Base-by-base conservation (phyloP, 2,329 filamentous ascomycete genomes). In the Rhynchosporium graminicola region DNA sequence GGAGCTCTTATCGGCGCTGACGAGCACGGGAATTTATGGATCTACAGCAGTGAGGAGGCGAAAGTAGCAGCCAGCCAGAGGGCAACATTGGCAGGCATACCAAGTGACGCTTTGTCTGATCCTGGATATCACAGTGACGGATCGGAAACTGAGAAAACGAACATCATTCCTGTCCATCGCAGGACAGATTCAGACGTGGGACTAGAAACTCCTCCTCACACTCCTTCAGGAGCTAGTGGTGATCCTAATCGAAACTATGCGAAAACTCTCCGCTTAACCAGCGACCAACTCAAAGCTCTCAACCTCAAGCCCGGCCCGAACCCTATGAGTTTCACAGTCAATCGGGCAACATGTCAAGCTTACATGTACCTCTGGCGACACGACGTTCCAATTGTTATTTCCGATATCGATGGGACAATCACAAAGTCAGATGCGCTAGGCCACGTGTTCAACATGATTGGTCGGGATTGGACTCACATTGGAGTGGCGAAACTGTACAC, bases 331-430 rank as follows among this genome's bases (percentile, higher is more conserved):
- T 99, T 99, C 75, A 98, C 91, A 3, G 95, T 99, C 64, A 98
- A 98, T 76, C 85, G 91, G 66, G 93, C 95, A 5, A 97, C 92
- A 0, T 99, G 95, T 77, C 87, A 87, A 57, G 95, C 94, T 13
- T 90, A 87, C 70, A 96, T 99, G 87, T 99, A 92, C 75, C 84
- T 96, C 64, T 99, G 95, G 96, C 88, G 86, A 68, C 87, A 94
- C 72, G 90, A 96, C 71, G 89, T 90, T 0, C 96, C 95, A 0
- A 94, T 99, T 61, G 93, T 99, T 54, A 97, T 99, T 66, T 98
- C 94, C 0, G 95, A 99, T 76, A 98, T 99, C 72, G 95, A 99
- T 76, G 95, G 95, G 57, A 99, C 95, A 28, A 99, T 99, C 71
- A 99, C 95, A 63, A 99, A 99, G 78, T 97, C 93, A 2, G 93